Evolutionary conservation across 2,329 filamentous ascomycete genomes (phyloP).

Genomic region (Monosporascus sp.): DNA sequence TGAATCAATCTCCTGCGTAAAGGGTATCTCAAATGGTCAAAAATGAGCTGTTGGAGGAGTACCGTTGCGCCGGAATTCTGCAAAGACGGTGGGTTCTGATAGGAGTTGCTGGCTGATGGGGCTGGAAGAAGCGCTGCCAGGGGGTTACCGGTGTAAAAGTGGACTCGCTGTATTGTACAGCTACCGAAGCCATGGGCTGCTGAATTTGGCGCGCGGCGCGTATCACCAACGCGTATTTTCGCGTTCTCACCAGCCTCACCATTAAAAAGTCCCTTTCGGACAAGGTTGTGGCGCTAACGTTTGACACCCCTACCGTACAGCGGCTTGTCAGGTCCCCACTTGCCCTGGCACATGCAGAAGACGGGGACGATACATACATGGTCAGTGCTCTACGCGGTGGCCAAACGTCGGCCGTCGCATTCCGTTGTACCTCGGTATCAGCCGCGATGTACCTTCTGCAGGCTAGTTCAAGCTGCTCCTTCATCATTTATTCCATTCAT

Average conservation of each 20-base stretch:
- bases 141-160: not conserved
- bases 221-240: constrained; percentile 24
- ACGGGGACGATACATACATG: not conserved
- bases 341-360: constrained; percentile 4
- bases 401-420: not conserved
- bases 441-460: too few relatives aligned
- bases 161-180: not conserved
- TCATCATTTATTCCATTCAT: too few relatives aligned
- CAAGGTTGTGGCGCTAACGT: not conserved
- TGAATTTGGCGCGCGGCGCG: constrained; percentile 5
- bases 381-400: not conserved
- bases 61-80: constrained; percentile 10
- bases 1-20: constrained; percentile 1
- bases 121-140: not conserved
- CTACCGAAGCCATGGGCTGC: too few relatives aligned
- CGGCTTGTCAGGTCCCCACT: too few relatives aligned
- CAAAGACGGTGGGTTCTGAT: not conserved
- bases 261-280: constrained; percentile 11
- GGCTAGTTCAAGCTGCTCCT: too few relatives aligned
- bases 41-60: constrained; percentile 15
- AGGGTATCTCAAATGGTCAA: constrained; percentile 6
- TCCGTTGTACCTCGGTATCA: too few relatives aligned
- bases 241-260: constrained; percentile 19
- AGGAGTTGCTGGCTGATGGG: not conserved
- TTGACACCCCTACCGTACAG: too few relatives aligned